Conservation (phyloP, 768 basidiomycete species). For the Plicaturopsis crispa region DNA sequence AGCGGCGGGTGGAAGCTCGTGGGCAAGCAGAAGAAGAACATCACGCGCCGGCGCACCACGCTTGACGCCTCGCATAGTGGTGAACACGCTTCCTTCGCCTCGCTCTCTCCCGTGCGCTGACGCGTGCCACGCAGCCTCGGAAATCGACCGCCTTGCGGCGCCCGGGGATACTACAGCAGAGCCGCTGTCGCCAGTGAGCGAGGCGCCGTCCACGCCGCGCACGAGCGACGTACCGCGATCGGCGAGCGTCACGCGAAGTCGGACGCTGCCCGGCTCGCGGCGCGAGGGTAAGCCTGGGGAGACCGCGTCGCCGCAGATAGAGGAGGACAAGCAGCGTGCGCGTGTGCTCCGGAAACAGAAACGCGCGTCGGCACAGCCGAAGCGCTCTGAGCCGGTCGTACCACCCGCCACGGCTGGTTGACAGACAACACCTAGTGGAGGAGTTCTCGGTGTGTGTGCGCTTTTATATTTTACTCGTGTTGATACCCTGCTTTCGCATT, state of each 20-base stretch:
- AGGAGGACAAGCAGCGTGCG: constrained; percentile 28
- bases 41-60: constrained; percentile 52
- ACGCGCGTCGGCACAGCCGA: constrained; percentile 34
- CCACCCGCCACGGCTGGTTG: no score
- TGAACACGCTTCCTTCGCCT: constrained; percentile 9
- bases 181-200: constrained; percentile 43
- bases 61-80: constrained; percentile 30
- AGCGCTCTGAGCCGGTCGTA: constrained; percentile 7
- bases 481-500: no score
- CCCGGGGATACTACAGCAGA: no score
- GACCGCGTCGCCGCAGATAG: constrained; percentile 4
- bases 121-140: no score
- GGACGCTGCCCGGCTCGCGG: constrained; percentile 52
- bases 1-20: constrained; percentile 51
- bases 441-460: no score
- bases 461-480: no score
- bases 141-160: constrained; percentile 19
- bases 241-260: constrained; percentile 47
- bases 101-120: no score
- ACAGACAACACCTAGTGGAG: no score
- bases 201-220: constrained; percentile 28
- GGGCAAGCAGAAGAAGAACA: constrained; percentile 28
- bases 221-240: constrained; percentile 22
- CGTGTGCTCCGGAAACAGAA: constrained; percentile 47
- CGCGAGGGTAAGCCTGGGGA: constrained; percentile 12